These are phyloP conservation scores for Porogramme epimiltina DNA, from an alignment of 1,284 basidiomycete genomes.

Conservation along the genomic window DNA sequence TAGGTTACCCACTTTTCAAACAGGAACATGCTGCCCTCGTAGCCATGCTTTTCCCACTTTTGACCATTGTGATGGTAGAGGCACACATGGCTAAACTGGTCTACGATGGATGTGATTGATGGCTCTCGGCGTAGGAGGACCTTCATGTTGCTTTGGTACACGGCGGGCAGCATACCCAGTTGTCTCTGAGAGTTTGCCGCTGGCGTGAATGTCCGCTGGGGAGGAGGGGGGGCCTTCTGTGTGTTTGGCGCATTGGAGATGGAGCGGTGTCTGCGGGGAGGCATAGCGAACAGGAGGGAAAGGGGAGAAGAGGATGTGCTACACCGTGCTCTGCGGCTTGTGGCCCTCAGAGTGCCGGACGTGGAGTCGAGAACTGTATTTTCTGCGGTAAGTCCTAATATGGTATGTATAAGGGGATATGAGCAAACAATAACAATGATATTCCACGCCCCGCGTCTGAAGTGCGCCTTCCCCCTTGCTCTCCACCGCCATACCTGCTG, in stretches of 20 bases:
- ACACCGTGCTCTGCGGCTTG: too few relatives aligned
- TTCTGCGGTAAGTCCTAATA: not conserved
- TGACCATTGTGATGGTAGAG: slow-evolving; percentile 71
- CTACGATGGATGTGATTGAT: slow-evolving; percentile 77
- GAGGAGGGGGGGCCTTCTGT: slow-evolving; percentile 16
- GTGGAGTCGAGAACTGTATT: not conserved
- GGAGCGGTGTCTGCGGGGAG: slow-evolving; percentile 31
- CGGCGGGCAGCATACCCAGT: slow-evolving; percentile 25
- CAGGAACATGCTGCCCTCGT: slow-evolving; percentile 88
- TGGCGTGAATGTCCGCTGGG: slow-evolving; percentile 28
- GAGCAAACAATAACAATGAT: not conserved
- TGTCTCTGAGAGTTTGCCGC: slow-evolving; percentile 24
- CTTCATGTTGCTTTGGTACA: slow-evolving; percentile 79
- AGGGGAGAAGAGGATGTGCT: not conserved
- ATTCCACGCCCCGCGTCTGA: too few relatives aligned
- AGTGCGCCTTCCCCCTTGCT: not conserved
- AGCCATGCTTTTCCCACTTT: slow-evolving; percentile 84
- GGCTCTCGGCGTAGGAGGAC: slow-evolving; percentile 82
- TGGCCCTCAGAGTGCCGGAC: too few relatives aligned
- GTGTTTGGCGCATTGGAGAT: slow-evolving; percentile 25
- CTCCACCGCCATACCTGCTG: slow-evolving; percentile 1
- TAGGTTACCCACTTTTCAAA: slow-evolving; percentile 68
- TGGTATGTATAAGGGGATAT: not conserved
- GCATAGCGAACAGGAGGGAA: slow-evolving; percentile 21
- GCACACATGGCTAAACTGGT: slow-evolving; percentile 85